These are phyloP conservation scores for Boechera stricta DNA, from an alignment of 345 rosid genomes.

Conservation along the genomic window DNA sequence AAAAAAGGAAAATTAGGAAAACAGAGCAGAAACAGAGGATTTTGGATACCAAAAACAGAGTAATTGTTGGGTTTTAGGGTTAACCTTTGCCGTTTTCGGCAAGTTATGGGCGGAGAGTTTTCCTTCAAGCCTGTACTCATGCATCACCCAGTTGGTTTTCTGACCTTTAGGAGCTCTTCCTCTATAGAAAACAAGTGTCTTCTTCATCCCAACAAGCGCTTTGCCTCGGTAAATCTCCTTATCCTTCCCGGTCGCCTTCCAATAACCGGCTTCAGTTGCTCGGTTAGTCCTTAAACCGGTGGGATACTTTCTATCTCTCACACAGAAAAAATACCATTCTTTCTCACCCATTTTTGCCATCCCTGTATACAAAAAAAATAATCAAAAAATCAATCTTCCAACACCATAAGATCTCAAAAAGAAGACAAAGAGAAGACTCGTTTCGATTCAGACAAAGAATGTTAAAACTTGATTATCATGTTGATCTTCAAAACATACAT, in stretches of 20 bases:
- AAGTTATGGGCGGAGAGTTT: slow-evolving; percentile 70
- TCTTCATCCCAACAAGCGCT: slow-evolving; percentile 91
- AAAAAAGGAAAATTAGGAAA: background rate
- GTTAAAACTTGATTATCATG: background rate
- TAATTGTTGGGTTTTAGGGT: background rate
- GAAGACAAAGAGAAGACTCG: background rate
- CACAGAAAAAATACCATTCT: slow-evolving; percentile 96
- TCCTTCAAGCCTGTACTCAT: slow-evolving; percentile 82
- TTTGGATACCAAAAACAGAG: slow-evolving; percentile 13
- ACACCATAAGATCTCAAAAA: background rate
- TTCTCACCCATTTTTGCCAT: slow-evolving; percentile 99
- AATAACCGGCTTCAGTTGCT: slow-evolving; percentile 89
- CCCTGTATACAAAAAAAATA: slow-evolving; percentile 52
- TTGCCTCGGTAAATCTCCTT: slow-evolving; percentile 78
- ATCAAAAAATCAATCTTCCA: background rate
- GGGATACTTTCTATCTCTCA: slow-evolving; percentile 90
- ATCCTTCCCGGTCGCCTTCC: slow-evolving; percentile 98
- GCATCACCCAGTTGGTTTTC: slow-evolving; percentile 92
- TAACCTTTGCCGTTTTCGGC: slow-evolving; percentile 86
- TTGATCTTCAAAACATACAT: slow-evolving; percentile 48
- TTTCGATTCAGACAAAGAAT: background rate
- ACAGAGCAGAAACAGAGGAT: slow-evolving; percentile 29
- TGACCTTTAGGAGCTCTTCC: slow-evolving; percentile 96
- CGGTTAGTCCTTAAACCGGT: slow-evolving; percentile 88
- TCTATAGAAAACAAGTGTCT: slow-evolving; percentile 86